Base-by-base conservation (phyloP, 192 early-diverging fungal genomes). In the Coemansia sp. region DNA sequence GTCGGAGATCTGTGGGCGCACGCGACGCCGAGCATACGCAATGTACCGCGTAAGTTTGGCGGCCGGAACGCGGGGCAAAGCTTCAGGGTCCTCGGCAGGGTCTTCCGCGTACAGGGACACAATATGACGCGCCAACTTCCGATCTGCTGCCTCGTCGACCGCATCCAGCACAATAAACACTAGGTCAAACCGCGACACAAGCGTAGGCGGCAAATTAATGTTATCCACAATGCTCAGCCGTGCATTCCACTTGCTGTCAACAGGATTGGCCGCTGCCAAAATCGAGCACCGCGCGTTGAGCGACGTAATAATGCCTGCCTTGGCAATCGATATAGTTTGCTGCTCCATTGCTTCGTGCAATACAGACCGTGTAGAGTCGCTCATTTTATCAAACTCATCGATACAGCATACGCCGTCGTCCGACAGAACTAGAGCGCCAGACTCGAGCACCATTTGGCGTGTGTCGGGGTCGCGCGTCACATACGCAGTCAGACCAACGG, bases 301-400 rank as follows among this genome's bases (percentile, higher is more conserved):
- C 8, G 94, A 97, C 4, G 95, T 95, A 70, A 97, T 96, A 67
- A 99, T 97, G 24, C 97, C 97, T 32, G 97, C 97, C 84, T 99
- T 99, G 47, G 97, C 95, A 14, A 99, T 91, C 10, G 94, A 97
- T 19, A 98, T 89, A 0, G 95, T 98, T 85, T 98, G 95, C 83
- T 98, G 95, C 84, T 98, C 95, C 96, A 98, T 98, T 61, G 93
- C 96, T 87, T 98, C 96, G 83, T 98, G 96, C 62, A 98, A 78
- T 5, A 96, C 92, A 3, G 94, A 93, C 9, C 95, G 88, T 8
- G 94, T 94, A 9, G 92, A 73, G 56, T 98, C 96, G 6, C 89
- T 90, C 94, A 98, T 98, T 74, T 97, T 98, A 83, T 97, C 96
- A 86, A 98, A 98, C 79, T 98, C 96, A 78, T 98, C 96, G 69